Conservation (phyloP, 345 rosid species). For the Raphanus sativus region DNA sequence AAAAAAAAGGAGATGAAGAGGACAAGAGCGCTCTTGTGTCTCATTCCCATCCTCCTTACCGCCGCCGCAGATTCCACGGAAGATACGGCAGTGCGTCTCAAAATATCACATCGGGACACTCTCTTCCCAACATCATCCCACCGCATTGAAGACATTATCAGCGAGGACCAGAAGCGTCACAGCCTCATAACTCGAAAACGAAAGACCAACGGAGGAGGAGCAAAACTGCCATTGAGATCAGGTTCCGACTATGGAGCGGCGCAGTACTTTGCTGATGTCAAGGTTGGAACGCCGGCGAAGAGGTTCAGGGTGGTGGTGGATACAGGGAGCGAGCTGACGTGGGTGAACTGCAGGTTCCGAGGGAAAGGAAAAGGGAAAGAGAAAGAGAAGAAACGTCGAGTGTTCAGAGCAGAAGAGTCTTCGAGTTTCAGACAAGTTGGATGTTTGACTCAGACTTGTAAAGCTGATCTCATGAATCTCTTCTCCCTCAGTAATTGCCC, state of each 20-base stretch:
- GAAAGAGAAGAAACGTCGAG: conserved; percentile 29
- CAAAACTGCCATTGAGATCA: conserved; percentile 41
- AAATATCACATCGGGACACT: conserved; percentile 30
- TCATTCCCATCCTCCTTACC: conserved; percentile 12
- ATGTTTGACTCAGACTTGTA: conserved; percentile 56
- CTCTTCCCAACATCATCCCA: not conserved
- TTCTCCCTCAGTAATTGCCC: conserved; percentile 57
- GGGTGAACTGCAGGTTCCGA: conserved; percentile 50
- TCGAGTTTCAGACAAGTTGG: conserved; percentile 50
- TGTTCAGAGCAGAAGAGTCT: conserved; percentile 47
- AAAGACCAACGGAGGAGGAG: not conserved
- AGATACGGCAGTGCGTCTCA: conserved; percentile 10
- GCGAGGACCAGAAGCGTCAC: conserved; percentile 46
- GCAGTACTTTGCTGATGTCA: conserved; percentile 50
- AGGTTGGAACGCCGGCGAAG: conserved; percentile 60
- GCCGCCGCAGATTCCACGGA: conserved; percentile 6
- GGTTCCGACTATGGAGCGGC: conserved; percentile 52
- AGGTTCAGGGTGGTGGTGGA: conserved; percentile 55
- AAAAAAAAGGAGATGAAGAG: conserved; percentile 20
- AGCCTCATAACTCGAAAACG: conserved; percentile 29
- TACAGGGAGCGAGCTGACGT: conserved; percentile 57
- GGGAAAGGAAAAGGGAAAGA: not conserved
- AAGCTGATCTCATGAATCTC: conserved; percentile 47
- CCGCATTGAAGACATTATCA: conserved; percentile 38
- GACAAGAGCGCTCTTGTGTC: conserved; percentile 6